These are phyloP conservation scores for Starmerella kuoi DNA, from an alignment of 805 yeast genomes.

Conservation along the genomic window DNA sequence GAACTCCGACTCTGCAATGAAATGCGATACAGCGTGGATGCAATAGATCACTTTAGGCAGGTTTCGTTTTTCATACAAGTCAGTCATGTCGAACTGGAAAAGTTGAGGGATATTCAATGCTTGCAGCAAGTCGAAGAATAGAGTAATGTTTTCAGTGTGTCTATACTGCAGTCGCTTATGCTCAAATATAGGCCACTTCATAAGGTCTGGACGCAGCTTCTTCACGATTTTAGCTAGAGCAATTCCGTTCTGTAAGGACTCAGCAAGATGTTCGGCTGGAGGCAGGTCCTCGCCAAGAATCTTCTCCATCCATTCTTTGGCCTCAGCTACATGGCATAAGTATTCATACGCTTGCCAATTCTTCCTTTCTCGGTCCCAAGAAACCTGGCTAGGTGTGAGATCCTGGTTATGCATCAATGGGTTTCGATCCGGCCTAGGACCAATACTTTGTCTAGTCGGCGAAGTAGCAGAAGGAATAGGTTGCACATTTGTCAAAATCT, in stretches of 20 bases:
- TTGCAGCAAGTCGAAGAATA: conserved; percentile 57
- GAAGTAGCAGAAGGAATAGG: neutral
- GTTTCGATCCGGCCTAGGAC: conserved; percentile 24
- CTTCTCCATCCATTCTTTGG: conserved; percentile 67
- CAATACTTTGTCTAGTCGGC: conserved; percentile 1
- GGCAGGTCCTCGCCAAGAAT: conserved; percentile 48
- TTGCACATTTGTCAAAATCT: neutral
- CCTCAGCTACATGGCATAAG: conserved; percentile 66
- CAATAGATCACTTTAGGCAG: conserved; percentile 91
- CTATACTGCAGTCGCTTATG: conserved; percentile 64
- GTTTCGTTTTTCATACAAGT: conserved; percentile 80
- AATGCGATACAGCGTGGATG: conserved; percentile 72
- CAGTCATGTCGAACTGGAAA: conserved; percentile 83
- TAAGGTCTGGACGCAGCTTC: conserved; percentile 54
- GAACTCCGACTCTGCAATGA: conserved; percentile 48
- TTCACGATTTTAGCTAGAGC: conserved; percentile 67
- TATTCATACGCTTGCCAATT: conserved; percentile 55
- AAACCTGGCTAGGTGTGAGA: conserved; percentile 22
- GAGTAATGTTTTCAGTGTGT: conserved; percentile 85
- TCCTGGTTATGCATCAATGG: conserved; percentile 27
- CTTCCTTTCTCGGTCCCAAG: conserved; percentile 33
- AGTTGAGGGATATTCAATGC: conserved; percentile 70
- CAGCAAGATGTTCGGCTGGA: conserved; percentile 46
- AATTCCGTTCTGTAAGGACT: conserved; percentile 72
- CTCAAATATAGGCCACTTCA: conserved; percentile 39